These are phyloP conservation scores for Rhodomyrtus tomentosa DNA, from an alignment of 345 rosid species.

Conservation along the genomic window DNA sequence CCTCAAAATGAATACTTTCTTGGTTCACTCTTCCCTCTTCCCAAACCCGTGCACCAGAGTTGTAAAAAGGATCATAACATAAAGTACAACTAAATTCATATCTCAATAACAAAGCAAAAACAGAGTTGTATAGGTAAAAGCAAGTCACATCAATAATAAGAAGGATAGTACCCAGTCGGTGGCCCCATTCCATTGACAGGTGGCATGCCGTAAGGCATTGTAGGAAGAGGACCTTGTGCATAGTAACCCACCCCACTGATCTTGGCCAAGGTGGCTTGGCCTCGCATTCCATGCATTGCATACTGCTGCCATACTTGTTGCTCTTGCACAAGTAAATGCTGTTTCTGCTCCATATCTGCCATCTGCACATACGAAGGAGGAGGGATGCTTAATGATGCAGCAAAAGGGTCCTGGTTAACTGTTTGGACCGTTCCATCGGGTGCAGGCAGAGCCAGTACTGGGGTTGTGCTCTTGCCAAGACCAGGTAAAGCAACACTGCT, in stretches of 20 bases:
- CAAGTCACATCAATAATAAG: conserved; percentile 17
- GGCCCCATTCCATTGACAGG: conserved; percentile 29
- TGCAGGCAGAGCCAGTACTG: conserved; percentile 66
- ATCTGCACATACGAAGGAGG: conserved; percentile 80
- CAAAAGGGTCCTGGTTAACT: conserved; percentile 55
- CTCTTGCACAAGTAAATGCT: conserved; percentile 55
- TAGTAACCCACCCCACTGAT: conserved; percentile 23
- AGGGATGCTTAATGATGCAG: conserved; percentile 47
- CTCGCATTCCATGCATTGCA: conserved; percentile 58
- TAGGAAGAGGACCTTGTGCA: conserved; percentile 16
- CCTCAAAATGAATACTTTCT: neutral
- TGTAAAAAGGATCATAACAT: neutral
- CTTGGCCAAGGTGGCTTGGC: conserved; percentile 49
- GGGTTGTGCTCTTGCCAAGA: conserved; percentile 28
- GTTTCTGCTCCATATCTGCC: conserved; percentile 75
- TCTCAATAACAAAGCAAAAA: neutral
- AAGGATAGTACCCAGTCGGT: conserved; percentile 39
- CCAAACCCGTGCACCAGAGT: neutral
- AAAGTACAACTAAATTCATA: neutral
- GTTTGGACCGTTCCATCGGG: conserved; percentile 61
- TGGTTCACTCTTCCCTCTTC: neutral
- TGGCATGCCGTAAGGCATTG: conserved; percentile 51
- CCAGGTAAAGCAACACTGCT: conserved; percentile 74
- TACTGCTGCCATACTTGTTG: conserved; percentile 64
- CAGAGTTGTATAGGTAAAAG: conserved; percentile 3